Conservation (phyloP, 306 rosid species). For the Prunus armeniaca region DNA sequence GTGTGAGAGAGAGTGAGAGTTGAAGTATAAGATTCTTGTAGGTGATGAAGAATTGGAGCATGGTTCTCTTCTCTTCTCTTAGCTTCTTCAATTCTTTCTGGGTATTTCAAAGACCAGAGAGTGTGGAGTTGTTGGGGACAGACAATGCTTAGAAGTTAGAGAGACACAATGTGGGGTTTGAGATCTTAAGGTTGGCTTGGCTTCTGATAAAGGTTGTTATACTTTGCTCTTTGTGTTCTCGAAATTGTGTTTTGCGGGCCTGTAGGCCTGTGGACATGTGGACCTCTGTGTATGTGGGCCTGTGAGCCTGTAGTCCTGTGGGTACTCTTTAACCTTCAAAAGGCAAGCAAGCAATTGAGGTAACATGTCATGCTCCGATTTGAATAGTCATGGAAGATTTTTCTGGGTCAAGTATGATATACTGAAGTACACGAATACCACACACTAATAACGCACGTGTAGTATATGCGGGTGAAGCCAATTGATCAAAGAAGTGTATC, state of each 20-base stretch:
- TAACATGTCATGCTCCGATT: too few relatives aligned
- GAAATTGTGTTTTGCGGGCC: neutral
- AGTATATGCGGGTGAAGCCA: too few relatives aligned
- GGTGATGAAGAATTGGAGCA: slow-evolving; percentile 38
- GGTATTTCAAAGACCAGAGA: neutral
- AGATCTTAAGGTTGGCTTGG: neutral
- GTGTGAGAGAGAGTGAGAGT: slow-evolving; percentile 42
- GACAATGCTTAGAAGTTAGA: neutral
- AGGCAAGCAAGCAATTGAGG: too few relatives aligned
- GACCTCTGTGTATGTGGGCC: neutral
- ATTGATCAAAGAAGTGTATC: too few relatives aligned
- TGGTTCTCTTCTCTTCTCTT: slow-evolving; percentile 15
- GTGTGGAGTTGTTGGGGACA: neutral
- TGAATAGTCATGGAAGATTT: too few relatives aligned
- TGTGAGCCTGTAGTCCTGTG: too few relatives aligned
- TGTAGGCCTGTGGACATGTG: too few relatives aligned
- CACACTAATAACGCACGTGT: too few relatives aligned
- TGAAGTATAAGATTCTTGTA: slow-evolving; percentile 71
- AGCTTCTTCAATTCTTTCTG: neutral
- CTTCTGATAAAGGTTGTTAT: neutral
- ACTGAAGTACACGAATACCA: too few relatives aligned
- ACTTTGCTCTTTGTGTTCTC: too few relatives aligned
- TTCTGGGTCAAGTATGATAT: too few relatives aligned
- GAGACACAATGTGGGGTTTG: neutral
- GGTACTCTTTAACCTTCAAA: too few relatives aligned